A percentile compares a stretch with the other conserved stretches of the same genome.
Evolutionary conservation across 2,329 filamentous ascomycete genomes (phyloP).

Genomic region (Lecanicillium sp.): DNA sequence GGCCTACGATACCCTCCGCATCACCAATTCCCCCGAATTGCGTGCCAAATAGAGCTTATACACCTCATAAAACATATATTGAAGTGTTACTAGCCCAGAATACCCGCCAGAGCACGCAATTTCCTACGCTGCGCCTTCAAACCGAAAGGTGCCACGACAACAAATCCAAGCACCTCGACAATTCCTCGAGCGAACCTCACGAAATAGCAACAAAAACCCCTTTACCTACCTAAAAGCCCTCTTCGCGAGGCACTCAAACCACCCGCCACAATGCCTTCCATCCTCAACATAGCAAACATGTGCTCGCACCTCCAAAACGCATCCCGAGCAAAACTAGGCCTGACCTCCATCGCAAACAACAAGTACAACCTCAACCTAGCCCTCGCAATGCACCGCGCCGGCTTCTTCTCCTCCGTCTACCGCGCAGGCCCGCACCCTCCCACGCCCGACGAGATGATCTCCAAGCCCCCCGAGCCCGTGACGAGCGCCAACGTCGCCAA

Average conservation of each 20-base stretch:
- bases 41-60: too few species aligned
- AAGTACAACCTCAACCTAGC: constrained; percentile 72
- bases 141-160: too few species aligned
- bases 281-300: constrained; percentile 68
- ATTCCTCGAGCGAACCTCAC: too few species aligned
- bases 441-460: constrained; percentile 33
- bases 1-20: too few species aligned
- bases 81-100: too few species aligned
- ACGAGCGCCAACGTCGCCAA: constrained; percentile 64
- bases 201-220: constrained; percentile 1
- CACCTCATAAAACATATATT: constrained; percentile 1
- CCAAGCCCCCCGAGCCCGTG: constrained; percentile 45
- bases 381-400: constrained; percentile 71
- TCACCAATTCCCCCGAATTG: background rate
- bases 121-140: too few species aligned
- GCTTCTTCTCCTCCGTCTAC: constrained; percentile 73
- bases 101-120: too few species aligned
- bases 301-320: constrained; percentile 91
- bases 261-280: constrained; percentile 29
- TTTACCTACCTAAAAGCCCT: background rate
- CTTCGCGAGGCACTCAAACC: background rate
- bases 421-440: constrained; percentile 55
- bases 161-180: too few species aligned
- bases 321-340: constrained; percentile 69
- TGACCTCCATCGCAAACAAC: constrained; percentile 74